phyloP scores from a whole-genome alignment of 2,329 filamentous ascomycete species.

The Fusarium solani-melongenae region DNA sequence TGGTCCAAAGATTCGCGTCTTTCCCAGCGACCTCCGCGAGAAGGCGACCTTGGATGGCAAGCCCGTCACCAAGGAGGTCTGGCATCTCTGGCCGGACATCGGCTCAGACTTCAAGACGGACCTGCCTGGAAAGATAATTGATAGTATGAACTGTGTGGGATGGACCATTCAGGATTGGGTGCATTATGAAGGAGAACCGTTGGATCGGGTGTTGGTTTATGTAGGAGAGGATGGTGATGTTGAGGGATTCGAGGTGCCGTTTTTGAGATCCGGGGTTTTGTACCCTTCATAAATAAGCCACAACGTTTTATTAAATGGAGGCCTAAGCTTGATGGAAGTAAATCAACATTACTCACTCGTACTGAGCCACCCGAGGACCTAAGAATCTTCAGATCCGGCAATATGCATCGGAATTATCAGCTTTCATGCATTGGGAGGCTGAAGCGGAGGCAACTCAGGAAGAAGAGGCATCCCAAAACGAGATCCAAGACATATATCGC shows the following conservation, averaged over 20 bases:
- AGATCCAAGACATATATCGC: too few relatives aligned
- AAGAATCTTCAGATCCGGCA: too few relatives aligned
- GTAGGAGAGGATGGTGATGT: conserved; percentile 36
- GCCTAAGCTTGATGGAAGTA: too few relatives aligned
- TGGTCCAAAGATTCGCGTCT: conserved; percentile 36
- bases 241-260: conserved; percentile 48
- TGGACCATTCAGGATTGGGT: conserved; percentile 51
- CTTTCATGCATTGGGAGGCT: too few relatives aligned
- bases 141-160: conserved; percentile 40
- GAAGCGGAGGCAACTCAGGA: too few relatives aligned
- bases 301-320: too few relatives aligned
- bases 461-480: too few relatives aligned
- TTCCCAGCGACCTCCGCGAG: conserved; percentile 38
- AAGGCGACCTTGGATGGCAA: conserved; percentile 19
- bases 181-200: conserved; percentile 48
- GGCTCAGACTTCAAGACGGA: conserved; percentile 31
- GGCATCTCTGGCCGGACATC: conserved; percentile 46
- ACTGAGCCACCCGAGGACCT: too few relatives aligned
- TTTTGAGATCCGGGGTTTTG: conserved; percentile 45
- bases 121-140: conserved; percentile 40
- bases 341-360: too few relatives aligned
- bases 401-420: too few relatives aligned
- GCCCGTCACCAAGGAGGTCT: conserved; percentile 31
- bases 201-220: conserved; percentile 47
- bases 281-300: not conserved